A percentile compares a stretch with the other conserved stretches of the same genome.
Evolutionary conservation across 2,329 filamentous ascomycete genomes (phyloP).

Genomic region (Pseudocercospora fijiensis): DNA sequence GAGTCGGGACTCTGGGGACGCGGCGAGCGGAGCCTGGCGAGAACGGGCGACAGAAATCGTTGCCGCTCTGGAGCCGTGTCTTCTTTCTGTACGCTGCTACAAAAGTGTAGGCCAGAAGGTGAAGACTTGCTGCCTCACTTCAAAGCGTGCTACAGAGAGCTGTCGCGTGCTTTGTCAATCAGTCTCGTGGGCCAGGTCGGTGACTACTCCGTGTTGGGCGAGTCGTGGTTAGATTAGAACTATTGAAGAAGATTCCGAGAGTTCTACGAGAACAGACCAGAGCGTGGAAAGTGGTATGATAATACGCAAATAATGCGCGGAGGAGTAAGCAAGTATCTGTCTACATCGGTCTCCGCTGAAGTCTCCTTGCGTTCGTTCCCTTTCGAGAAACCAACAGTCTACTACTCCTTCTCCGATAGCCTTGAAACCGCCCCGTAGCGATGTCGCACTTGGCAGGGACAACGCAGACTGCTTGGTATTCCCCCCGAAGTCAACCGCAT

Average conservation of each 20-base stretch:
- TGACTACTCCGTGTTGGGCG: no score
- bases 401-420: background rate
- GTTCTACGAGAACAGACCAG: no score
- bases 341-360: background rate
- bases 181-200: background rate
- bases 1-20: background rate
- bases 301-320: background rate
- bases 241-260: no score
- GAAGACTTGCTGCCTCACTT: no score
- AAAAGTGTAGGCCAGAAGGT: background rate
- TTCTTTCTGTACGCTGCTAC: background rate
- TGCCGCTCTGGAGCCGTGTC: background rate
- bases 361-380: background rate
- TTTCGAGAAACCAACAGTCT: background rate
- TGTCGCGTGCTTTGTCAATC: background rate
- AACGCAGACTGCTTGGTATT: background rate
- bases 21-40: background rate
- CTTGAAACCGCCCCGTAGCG: background rate
- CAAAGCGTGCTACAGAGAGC: no score
- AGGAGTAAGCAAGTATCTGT: background rate
- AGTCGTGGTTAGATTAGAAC: no score
- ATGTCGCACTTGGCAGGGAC: conserved; percentile 4
- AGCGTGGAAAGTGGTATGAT: background rate
- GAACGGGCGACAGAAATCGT: background rate
- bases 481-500: background rate